These are phyloP conservation scores for Hyaloscypha finlandica DNA, from an alignment of 495 filamentous ascomycete species.

Conservation along the genomic window DNA sequence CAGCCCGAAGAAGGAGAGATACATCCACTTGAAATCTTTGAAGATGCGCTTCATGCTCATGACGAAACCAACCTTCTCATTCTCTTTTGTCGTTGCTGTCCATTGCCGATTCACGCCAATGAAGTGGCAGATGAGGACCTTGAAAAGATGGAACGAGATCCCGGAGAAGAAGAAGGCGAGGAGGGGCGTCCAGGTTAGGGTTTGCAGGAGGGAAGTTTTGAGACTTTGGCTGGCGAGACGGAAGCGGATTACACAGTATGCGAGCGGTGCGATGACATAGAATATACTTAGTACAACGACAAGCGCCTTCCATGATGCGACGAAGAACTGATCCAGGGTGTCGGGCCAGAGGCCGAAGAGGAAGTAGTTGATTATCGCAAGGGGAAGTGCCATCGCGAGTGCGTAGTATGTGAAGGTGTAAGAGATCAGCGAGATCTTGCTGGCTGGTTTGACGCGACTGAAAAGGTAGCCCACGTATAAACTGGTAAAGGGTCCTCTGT, in stretches of 20 bases:
- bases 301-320: constrained; percentile 52
- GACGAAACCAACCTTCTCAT: constrained; percentile 41
- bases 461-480: constrained; percentile 29
- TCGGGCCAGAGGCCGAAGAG: constrained; percentile 54
- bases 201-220: constrained; percentile 47
- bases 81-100: constrained; percentile 62
- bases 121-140: constrained; percentile 60
- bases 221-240: constrained; percentile 22
- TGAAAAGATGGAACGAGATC: constrained; percentile 59
- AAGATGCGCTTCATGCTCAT: constrained; percentile 20
- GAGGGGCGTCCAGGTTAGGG: constrained; percentile 63
- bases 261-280: constrained; percentile 16
- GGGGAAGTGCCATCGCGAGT: constrained; percentile 62
- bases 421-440: constrained; percentile 58
- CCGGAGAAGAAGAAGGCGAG: constrained; percentile 64
- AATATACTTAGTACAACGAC: constrained; percentile 47
- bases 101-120: constrained; percentile 63
- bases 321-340: constrained; percentile 53
- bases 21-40: constrained; percentile 29
- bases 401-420: constrained; percentile 63
- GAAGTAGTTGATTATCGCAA: constrained; percentile 64
- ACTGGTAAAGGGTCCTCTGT: constrained; percentile 59
- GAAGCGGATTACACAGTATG: constrained; percentile 21
- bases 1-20: constrained; percentile 4
- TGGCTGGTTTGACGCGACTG: constrained; percentile 53